Evolutionary conservation across 805 yeast genomes (phyloP), one percentile per base, ranked within the genome.

Genomic region (Novakomyces olei): DNA sequence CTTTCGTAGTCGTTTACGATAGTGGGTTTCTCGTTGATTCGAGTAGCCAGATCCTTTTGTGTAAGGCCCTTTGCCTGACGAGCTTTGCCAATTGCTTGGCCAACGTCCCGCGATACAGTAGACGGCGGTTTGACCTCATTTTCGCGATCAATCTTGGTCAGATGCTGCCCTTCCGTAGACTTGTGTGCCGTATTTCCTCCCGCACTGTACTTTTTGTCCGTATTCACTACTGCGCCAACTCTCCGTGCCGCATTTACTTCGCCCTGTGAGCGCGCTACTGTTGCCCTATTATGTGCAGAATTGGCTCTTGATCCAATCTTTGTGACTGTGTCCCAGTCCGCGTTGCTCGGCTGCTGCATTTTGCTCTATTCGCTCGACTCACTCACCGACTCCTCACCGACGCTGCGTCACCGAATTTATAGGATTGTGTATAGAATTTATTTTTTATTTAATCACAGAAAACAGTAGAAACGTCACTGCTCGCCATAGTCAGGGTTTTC

Each of bases 1-100:
- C 92, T 78, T 61, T 88, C 98, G 56, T 88, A 88, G 50, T 88
- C 98, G 56, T 80, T 83, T 49, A 88, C 72, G 39, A 88, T 76
- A 44, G 73, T 80, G 39, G 95, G 94, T 63, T 88, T 88, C 60
- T 88, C 98, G 53, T 83, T 85, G 49, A 85, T 67, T 54, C 75
- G 77, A 36, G 93, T 80, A 46, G 98, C 98, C 47, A 88, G 66
- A 46, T 88, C 98, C 65, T 88, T 88, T 57, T 88, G 98, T 6
- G 95, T 74, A 51, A 83, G 52, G 48, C 69, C 68, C 64, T 81
- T 80, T 37, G 78, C 94, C 47, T 70, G 72, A 61, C 98, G 72
- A 24, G 76, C 93, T 51, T 71, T 63, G 33, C 71, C 65, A 44
- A 88, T 81, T 35, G 85, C 75, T 51, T 74, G 77, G 42, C 96